Base-by-base conservation (phyloP, 768 basidiomycete genomes). In the Boletus tylopilopsis region DNA sequence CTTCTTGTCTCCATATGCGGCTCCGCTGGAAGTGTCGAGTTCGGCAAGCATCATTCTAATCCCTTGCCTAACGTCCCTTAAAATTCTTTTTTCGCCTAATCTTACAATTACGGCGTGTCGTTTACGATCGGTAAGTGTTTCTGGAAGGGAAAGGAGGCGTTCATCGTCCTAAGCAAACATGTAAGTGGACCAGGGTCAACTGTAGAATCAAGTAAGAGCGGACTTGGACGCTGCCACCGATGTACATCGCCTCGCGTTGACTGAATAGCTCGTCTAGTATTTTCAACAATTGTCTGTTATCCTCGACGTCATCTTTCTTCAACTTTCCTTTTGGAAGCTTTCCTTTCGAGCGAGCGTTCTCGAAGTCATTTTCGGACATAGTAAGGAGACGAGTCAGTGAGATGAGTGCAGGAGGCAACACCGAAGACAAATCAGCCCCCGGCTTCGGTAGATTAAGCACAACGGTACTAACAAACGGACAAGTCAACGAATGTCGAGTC, bases 71-170 rank as follows among this genome's bases (percentile, higher is more conserved):
- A 67, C 51, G 1, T 54, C 57, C 3, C 58, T 61, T 46, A 94
- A 59, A 12, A 93, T 82, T 21, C 77, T 69, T 69, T 92, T 92
- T 71, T 94, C 92, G 5, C 89, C 88, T 10, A 90, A 63, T 30
- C 92, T 77, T 12, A 93, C 89, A 39, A 87, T 69, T 8, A 85
- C 62, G 1, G 92, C 91, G 50, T 83, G 73, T 50, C 72, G 73
- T 58, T 73, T 77, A 56, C 82, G 80, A 45, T 70, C 49, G 5
- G 73, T 47, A 2, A 79, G 61, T n/a, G 47, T 49, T 8, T 49
- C 48, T 8, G 34, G 21, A 15, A 48, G 41, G 13, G 51, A 54
- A 18, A 76, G 66, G 5, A 82, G 66, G 11, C 51, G 47, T 48
- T 75, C 73, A 45, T 87, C 82, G 36, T 83, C 80, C 71, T 82